Evolutionary conservation across 768 basidiomycete genomes (phyloP).

Genomic region (Hysterangium stoloniferum): DNA sequence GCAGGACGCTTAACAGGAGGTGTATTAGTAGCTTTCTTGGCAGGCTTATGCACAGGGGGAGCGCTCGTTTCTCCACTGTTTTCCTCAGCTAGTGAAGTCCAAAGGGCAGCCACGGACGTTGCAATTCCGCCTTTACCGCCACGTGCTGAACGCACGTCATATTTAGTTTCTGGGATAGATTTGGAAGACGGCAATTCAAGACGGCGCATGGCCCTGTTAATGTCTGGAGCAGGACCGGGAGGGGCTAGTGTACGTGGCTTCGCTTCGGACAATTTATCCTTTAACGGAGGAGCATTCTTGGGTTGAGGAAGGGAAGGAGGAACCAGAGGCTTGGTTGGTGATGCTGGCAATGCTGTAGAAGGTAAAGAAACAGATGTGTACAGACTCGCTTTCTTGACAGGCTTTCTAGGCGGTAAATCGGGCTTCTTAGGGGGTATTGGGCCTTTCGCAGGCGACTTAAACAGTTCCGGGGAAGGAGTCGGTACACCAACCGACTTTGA

Average conservation of each 20-base stretch:
- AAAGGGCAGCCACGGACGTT: constrained; percentile 63
- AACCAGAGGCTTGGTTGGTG: not conserved
- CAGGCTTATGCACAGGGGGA: not conserved
- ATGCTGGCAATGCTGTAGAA: too few species aligned
- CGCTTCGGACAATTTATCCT: not conserved
- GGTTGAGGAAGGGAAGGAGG: not conserved
- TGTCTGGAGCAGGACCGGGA: constrained; percentile 4
- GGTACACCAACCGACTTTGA: too few species aligned
- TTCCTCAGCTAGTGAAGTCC: constrained; percentile 39
- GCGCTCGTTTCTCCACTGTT: not conserved
- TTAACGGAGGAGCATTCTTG: not conserved
- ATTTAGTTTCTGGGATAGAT: constrained; percentile 48
- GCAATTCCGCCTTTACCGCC: constrained; percentile 74
- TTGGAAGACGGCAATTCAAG: constrained; percentile 27
- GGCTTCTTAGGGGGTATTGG: too few species aligned
- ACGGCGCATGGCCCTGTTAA: constrained; percentile 18
- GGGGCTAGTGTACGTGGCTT: too few species aligned
- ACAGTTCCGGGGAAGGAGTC: too few species aligned
- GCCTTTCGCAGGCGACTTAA: too few species aligned
- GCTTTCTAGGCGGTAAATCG: too few species aligned
- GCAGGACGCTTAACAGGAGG: not conserved
- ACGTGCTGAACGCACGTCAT: constrained; percentile 68
- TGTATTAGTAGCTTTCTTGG: not conserved
- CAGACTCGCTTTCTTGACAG: too few species aligned
- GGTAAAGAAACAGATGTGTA: too few species aligned